Evolutionary conservation across 75 land plant species (phyloP).

Genomic region (Cryptomeria japonica): DNA sequence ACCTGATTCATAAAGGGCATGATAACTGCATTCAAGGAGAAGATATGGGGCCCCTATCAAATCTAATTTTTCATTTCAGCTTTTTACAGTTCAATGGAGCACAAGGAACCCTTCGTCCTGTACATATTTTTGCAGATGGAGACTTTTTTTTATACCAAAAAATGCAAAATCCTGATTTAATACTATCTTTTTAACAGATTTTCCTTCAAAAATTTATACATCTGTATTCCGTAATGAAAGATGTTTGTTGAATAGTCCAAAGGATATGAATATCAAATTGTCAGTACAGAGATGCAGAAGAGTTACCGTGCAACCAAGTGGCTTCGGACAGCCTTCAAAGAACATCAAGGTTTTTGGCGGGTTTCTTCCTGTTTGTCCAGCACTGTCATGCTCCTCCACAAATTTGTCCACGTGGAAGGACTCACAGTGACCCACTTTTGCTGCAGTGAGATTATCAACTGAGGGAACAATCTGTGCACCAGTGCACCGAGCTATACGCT

Average conservation of each 20-base stretch:
- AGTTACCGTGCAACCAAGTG: conserved; percentile 88
- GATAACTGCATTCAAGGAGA: no score
- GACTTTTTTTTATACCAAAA: no score
- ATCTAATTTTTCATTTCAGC: no score
- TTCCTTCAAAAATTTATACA: neutral
- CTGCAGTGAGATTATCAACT: conserved; percentile 45
- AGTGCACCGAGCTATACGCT: conserved; percentile 75
- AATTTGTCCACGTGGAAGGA: conserved; percentile 63
- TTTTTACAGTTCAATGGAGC: no score
- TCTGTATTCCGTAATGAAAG: neutral
- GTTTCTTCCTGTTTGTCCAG: conserved; percentile 39
- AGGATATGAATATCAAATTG: neutral
- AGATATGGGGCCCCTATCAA: no score
- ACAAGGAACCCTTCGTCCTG: no score
- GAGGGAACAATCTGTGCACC: conserved; percentile 67
- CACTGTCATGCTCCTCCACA: conserved; percentile 46
- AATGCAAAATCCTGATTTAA: no score
- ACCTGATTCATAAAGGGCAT: no score
- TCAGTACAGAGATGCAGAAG: neutral
- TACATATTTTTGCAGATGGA: no score
- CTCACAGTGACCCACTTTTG: conserved; percentile 75
- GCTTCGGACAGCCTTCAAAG: conserved; percentile 98
- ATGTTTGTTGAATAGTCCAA: neutral
- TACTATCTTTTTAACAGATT: no score
- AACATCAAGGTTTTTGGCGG: conserved; percentile 75